phyloP scores from a whole-genome alignment of 78 protist species.

The Diacronema lutheri region DNA sequence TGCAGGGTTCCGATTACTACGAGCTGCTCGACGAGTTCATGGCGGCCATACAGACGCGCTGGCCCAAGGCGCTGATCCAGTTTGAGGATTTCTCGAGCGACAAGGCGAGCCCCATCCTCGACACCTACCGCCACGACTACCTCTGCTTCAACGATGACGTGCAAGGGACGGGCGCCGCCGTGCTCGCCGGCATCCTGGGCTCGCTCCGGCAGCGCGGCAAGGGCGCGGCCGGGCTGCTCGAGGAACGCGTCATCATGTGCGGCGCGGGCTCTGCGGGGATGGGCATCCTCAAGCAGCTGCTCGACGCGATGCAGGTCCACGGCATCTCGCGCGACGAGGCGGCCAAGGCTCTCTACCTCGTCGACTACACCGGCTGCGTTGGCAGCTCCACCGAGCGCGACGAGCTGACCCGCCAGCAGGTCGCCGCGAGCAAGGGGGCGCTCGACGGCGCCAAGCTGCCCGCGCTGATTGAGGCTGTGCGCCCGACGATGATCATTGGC shows the following conservation, averaged over 20 bases:
- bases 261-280: conserved; percentile 94
- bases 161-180: conserved; percentile 73
- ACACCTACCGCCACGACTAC: conserved; percentile 58
- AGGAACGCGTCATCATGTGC: conserved; percentile 73
- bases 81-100: conserved; percentile 89
- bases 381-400: neutral
- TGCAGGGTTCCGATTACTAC: conserved; percentile 65
- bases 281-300: conserved; percentile 17
- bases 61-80: conserved; percentile 76
- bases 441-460: conserved; percentile 49
- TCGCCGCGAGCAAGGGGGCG: conserved; percentile 17
- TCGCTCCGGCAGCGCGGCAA: conserved; percentile 53
- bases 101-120: conserved; percentile 68
- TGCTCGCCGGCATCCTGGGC: conserved; percentile 70
- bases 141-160: conserved; percentile 96
- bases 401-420: neutral
- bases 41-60: conserved; percentile 24
- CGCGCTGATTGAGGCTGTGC: no score
- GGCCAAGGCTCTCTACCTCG: neutral
- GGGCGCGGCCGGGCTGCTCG: conserved; percentile 20
- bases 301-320: neutral
- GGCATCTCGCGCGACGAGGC: neutral
- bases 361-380: conserved; percentile 27
- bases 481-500: conserved; percentile 88
- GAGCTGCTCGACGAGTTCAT: conserved; percentile 70